Evolutionary conservation across 257 asterid genomes (phyloP).

Genomic region (Osmanthus fragrans): DNA sequence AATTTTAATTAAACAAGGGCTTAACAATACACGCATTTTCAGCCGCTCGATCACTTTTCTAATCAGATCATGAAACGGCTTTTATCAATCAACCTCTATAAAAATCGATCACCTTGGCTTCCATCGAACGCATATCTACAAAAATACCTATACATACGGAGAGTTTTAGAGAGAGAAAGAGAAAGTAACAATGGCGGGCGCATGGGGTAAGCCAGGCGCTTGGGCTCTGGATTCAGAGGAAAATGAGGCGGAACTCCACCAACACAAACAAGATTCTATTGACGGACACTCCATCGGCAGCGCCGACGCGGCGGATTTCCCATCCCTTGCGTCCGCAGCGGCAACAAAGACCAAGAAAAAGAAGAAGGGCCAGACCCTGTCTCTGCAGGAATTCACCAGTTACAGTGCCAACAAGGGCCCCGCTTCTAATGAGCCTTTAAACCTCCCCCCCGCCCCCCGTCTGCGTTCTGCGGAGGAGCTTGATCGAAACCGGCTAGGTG

Average conservation of each 20-base stretch:
- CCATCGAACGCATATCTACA: not conserved
- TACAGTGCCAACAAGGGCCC: slow-evolving; percentile 24
- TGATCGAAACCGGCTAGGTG: slow-evolving; percentile 31
- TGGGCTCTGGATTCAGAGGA: slow-evolving; percentile 58
- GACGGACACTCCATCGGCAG: slow-evolving; percentile 9
- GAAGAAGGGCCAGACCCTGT: slow-evolving; percentile 41
- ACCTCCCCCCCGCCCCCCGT: slow-evolving; percentile 51
- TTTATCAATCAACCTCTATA: no score
- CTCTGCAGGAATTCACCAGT: slow-evolving; percentile 37
- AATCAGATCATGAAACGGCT: not conserved
- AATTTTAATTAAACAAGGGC: no score
- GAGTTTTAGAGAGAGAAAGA: not conserved
- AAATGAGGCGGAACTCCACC: slow-evolving; percentile 40
- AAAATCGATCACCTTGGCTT: not conserved
- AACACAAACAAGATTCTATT: slow-evolving; percentile 16
- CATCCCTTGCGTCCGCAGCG: slow-evolving; percentile 34
- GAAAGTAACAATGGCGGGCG: slow-evolving; percentile 38
- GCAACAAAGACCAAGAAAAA: slow-evolving; percentile 43
- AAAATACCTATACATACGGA: not conserved
- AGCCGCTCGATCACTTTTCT: not conserved
- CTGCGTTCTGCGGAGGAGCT: slow-evolving; percentile 50
- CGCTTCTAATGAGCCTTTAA: slow-evolving; percentile 29
- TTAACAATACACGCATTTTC: not conserved
- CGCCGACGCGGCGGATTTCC: slow-evolving; percentile 36
- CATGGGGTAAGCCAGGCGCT: slow-evolving; percentile 55